phyloP scores from a whole-genome alignment of 1,284 basidiomycete genomes.

The Ustilago hordei region DNA sequence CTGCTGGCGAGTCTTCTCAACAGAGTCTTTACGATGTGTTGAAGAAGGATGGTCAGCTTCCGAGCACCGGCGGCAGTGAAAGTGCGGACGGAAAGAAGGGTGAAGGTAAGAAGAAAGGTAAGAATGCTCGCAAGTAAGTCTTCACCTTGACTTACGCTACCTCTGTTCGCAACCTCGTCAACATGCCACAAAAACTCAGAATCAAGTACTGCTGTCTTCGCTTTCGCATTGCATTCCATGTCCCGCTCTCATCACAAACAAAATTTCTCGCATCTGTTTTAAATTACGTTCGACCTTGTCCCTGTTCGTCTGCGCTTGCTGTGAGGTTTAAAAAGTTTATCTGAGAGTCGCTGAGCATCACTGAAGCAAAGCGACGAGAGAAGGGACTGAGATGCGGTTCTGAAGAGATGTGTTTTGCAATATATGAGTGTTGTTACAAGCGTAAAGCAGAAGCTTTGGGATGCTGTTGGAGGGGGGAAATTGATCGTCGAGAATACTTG shows the following conservation, averaged over 20 bases:
- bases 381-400: neutral
- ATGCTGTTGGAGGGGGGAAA: too few relatives aligned
- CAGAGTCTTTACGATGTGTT: constrained; percentile 46
- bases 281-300: too few relatives aligned
- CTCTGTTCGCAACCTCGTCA: too few relatives aligned
- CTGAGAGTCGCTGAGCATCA: neutral
- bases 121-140: constrained; percentile 25
- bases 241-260: neutral
- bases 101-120: constrained; percentile 34
- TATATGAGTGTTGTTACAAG: constrained; percentile 7
- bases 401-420: constrained; percentile 11
- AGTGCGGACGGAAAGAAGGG: constrained; percentile 16
- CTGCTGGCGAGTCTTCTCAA: constrained; percentile 14
- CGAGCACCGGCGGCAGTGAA: neutral
- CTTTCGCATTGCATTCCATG: neutral
- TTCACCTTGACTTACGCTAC: too few relatives aligned
- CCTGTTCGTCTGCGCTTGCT: neutral
- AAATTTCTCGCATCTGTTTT: neutral
- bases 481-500: too few relatives aligned
- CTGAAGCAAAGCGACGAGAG: neutral
- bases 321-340: neutral
- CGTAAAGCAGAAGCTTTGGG: neutral
- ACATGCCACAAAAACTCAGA: too few relatives aligned
- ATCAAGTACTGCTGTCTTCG: neutral
- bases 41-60: constrained; percentile 48